A percentile compares a stretch with the other conserved stretches of the same genome.
These are phyloP conservation scores for Epichloe brachyelytri DNA, from an alignment of 2,329 filamentous ascomycete genomes.

Conservation along the genomic window DNA sequence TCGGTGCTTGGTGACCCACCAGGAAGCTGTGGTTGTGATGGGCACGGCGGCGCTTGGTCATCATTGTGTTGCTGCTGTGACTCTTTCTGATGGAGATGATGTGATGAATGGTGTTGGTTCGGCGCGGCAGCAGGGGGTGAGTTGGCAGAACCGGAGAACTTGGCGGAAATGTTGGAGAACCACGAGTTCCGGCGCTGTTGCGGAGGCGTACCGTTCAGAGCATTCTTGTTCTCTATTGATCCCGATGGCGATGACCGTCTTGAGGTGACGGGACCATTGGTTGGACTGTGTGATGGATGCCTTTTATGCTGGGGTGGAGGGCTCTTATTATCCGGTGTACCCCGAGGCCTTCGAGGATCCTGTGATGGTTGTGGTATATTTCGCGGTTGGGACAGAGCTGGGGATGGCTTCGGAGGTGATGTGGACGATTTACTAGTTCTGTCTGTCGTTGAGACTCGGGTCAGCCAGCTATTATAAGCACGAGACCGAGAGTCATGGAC, in stretches of 20 bases:
- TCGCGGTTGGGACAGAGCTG: slow-evolving; percentile 18
- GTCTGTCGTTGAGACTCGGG: slow-evolving; percentile 11
- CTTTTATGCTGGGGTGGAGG: slow-evolving; percentile 10
- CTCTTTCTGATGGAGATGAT: slow-evolving; percentile 9
- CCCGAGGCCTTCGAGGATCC: slow-evolving; percentile 14
- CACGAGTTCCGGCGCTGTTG: slow-evolving; percentile 62
- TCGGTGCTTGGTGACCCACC: slow-evolving; percentile 8
- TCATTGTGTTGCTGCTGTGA: slow-evolving; percentile 6
- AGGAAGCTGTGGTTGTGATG: slow-evolving; percentile 9
- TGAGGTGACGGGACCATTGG: slow-evolving; percentile 13
- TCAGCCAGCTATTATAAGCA: not conserved
- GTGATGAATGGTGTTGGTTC: slow-evolving; percentile 5
- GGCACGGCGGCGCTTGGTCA: not conserved
- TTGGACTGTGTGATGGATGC: slow-evolving; percentile 10
- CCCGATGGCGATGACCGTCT: slow-evolving; percentile 20
- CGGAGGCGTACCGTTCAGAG: slow-evolving; percentile 21
- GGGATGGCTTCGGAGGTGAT: slow-evolving; percentile 13
- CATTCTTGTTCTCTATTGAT: slow-evolving; percentile 22
- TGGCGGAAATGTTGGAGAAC: slow-evolving; percentile 87
- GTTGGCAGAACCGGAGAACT: slow-evolving; percentile 57
- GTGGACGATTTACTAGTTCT: slow-evolving; percentile 19
- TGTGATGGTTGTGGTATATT: slow-evolving; percentile 18
- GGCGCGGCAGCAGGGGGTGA: slow-evolving; percentile 19
- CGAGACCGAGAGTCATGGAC: not conserved
- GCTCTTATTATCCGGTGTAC: slow-evolving; percentile 13